These are phyloP conservation scores for Exophiala mesophila DNA, from an alignment of 2,329 filamentous ascomycete genomes.

Conservation along the genomic window DNA sequence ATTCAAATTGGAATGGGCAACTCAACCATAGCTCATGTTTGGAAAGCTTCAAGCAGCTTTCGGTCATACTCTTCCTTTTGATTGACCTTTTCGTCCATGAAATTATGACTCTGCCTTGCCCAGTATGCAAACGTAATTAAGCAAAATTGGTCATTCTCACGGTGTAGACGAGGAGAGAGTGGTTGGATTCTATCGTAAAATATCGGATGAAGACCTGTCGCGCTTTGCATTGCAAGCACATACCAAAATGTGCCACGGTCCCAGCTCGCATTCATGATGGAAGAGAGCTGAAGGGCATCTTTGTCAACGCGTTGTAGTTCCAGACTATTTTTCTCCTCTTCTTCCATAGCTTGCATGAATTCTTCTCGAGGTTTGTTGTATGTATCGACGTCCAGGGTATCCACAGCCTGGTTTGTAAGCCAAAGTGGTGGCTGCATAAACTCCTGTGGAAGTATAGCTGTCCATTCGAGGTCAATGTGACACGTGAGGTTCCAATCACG, in stretches of 20 bases:
- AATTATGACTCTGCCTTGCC: not conserved
- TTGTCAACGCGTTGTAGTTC: no score
- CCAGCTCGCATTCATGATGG: not conserved
- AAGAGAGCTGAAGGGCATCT: not conserved
- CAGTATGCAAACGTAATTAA: not conserved
- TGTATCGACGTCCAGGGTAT: not conserved
- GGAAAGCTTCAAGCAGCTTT: not conserved
- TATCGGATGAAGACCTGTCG: not conserved
- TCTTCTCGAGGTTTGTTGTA: not conserved
- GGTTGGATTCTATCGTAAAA: not conserved
- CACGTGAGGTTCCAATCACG: conserved; percentile 32
- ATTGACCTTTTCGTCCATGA: not conserved
- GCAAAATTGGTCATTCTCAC: not conserved
- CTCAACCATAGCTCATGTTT: not conserved
- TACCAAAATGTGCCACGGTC: not conserved
- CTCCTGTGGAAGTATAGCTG: conserved; percentile 29
- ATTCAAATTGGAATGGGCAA: no score
- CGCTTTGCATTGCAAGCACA: not conserved
- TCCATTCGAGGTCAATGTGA: conserved; percentile 36
- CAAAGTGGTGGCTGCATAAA: conserved; percentile 32
- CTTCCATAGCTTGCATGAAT: not conserved
- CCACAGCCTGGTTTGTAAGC: conserved; percentile 23
- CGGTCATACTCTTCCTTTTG: not conserved
- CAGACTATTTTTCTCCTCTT: no score
- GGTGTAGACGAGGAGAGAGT: not conserved